These are phyloP conservation scores for Tricholoma sp. DNA, from an alignment of 768 basidiomycete genomes.

Conservation along the genomic window DNA sequence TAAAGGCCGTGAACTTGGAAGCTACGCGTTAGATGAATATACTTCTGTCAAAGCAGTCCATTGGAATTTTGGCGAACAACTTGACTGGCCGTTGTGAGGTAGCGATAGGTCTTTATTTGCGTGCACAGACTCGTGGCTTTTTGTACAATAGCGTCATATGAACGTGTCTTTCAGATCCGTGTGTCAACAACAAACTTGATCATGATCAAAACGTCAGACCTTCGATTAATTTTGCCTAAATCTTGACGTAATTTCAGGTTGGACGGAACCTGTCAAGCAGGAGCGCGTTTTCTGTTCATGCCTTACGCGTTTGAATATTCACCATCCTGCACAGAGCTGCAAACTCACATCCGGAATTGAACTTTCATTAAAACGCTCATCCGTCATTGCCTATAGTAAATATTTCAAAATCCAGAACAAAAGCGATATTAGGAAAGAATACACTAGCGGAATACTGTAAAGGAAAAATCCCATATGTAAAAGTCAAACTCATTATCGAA, in stretches of 20 bases:
- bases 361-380: background rate
- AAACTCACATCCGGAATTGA: background rate
- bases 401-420: too few species aligned
- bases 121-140: background rate
- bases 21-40: slow-evolving; percentile 80
- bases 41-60: slow-evolving; percentile 79
- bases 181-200: background rate
- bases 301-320: background rate
- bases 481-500: background rate
- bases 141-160: background rate
- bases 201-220: background rate
- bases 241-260: background rate
- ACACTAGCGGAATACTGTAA: background rate
- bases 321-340: background rate
- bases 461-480: background rate
- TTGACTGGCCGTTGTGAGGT: slow-evolving; percentile 69
- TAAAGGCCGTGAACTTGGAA: slow-evolving; percentile 81
- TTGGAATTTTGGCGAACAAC: slow-evolving; percentile 82
- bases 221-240: background rate
- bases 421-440: background rate
- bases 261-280: background rate
- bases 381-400: too few species aligned
- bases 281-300: background rate
- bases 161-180: background rate
- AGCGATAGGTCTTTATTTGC: background rate